These are phyloP conservation scores for Fusarium sulawesiense DNA, from an alignment of 2,329 filamentous ascomycete species.

Conservation along the genomic window DNA sequence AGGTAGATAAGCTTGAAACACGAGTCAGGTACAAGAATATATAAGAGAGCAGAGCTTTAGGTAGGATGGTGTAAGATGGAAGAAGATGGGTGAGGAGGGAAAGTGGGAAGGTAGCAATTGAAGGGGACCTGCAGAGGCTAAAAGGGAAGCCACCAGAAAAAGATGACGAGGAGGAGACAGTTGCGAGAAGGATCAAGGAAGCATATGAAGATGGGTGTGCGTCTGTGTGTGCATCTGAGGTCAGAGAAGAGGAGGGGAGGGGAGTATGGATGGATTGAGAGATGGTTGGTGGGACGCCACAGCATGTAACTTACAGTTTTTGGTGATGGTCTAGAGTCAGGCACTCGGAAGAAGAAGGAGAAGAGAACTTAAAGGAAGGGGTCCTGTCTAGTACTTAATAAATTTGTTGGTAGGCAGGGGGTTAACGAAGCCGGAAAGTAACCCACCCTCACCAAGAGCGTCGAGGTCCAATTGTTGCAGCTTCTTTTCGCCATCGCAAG, in stretches of 20 bases:
- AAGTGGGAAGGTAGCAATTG: constrained; percentile 34
- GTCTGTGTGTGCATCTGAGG: constrained; percentile 16
- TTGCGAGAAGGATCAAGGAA: neutral
- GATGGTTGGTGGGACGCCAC: constrained; percentile 43
- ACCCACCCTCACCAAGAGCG: constrained; percentile 21
- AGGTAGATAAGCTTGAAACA: constrained; percentile 17
- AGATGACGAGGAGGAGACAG: constrained; percentile 23
- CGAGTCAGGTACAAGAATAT: constrained; percentile 15
- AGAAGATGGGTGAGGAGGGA: constrained; percentile 19
- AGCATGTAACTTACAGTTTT: constrained; percentile 9
- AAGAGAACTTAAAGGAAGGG: neutral
- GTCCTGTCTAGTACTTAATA: constrained; percentile 23
- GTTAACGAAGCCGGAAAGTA: constrained; percentile 19
- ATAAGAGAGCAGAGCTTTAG: constrained; percentile 6
- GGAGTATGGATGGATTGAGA: constrained; percentile 2
- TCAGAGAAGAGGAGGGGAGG: constrained; percentile 13
- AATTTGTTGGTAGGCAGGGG: constrained; percentile 17
- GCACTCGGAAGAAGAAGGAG: constrained; percentile 9
- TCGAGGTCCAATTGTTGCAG: constrained; percentile 15
- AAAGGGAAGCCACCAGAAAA: constrained; percentile 29
- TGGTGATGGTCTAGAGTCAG: constrained; percentile 1
- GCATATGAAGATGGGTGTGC: constrained; percentile 6
- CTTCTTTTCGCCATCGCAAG: constrained; percentile 35
- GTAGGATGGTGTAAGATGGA: constrained; percentile 13
- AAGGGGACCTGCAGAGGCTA: constrained; percentile 41